Conservation (phyloP, 2,329 filamentous ascomycete genomes). For the Neopestalotiopsis clavispora region DNA sequence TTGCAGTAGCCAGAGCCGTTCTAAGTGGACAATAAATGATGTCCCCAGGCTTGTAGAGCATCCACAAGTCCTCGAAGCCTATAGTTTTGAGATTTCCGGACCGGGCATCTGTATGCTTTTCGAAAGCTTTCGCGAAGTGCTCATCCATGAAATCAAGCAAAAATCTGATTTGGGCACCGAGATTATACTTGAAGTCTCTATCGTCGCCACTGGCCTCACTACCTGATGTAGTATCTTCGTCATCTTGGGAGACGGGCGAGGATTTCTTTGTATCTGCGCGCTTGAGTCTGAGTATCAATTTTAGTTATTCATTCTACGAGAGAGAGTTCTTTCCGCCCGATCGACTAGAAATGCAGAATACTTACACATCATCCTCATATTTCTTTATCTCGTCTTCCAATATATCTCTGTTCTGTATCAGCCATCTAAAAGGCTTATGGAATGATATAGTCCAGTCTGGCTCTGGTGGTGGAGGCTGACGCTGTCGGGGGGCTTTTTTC, state of each 20-base stretch:
- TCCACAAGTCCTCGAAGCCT: constrained; percentile 32
- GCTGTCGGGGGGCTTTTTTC: too few species aligned
- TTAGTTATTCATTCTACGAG: background rate
- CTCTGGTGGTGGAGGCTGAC: too few species aligned
- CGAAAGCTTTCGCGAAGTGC: constrained; percentile 20
- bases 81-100: constrained; percentile 17
- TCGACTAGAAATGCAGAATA: background rate
- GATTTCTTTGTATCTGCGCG: background rate
- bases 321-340: background rate
- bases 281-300: background rate
- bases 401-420: background rate
- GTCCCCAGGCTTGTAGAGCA: constrained; percentile 27
- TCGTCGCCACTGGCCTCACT: background rate
- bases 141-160: constrained; percentile 22
- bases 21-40: background rate
- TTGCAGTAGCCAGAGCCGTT: background rate
- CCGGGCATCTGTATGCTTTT: constrained; percentile 16
- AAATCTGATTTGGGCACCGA: constrained; percentile 3
- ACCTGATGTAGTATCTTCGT: background rate
- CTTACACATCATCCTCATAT: background rate
- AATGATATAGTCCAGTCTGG: background rate
- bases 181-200: background rate
- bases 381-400: background rate
- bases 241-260: background rate
- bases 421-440: constrained; percentile 3